Percentiles rank a stretch among this genome's conserved stretches.
Evolutionary conservation across 208 protist genomes (phyloP).

Genomic region (Trypanosoma brucei): DNA sequence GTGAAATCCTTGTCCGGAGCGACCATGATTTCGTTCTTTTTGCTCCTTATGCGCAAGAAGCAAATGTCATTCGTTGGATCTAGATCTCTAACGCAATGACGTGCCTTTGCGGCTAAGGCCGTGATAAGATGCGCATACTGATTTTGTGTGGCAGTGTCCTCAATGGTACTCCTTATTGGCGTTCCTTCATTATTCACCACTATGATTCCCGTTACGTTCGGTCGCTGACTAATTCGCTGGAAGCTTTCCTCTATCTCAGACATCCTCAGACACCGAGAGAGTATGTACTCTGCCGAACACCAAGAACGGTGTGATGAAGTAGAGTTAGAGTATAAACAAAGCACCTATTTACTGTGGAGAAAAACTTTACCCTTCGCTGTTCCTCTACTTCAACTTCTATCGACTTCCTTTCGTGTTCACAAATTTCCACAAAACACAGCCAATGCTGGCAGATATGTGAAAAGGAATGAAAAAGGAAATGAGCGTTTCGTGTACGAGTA

Average conservation of each 20-base stretch:
- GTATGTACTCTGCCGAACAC: slow-evolving; percentile 1
- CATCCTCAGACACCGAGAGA: slow-evolving; percentile 28
- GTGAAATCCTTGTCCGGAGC: slow-evolving; percentile 91
- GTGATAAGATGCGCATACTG: slow-evolving; percentile 94
- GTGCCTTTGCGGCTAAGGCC: slow-evolving; percentile 89
- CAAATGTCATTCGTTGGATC: slow-evolving; percentile 95
- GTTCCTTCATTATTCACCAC: slow-evolving; percentile 93
- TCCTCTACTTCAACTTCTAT: no score
- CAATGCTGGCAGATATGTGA: no score
- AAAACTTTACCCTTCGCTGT: no score
- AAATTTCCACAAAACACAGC: no score
- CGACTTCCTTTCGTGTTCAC: no score
- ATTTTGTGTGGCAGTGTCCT: slow-evolving; percentile 85
- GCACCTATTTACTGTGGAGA: no score
- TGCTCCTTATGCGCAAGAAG: slow-evolving; percentile 93
- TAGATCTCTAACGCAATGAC: slow-evolving; percentile 92
- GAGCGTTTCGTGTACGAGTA: no score
- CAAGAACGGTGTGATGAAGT: no score
- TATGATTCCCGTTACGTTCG: slow-evolving; percentile 93
- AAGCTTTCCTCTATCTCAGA: slow-evolving; percentile 94
- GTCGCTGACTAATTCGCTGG: slow-evolving; percentile 91
- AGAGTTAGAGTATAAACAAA: no score
- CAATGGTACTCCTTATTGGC: slow-evolving; percentile 87
- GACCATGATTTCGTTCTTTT: slow-evolving; percentile 97
- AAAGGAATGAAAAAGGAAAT: no score